A percentile compares a stretch with the other conserved stretches of the same genome.
Conservation (phyloP, 2,329 filamentous ascomycete genomes). For the Aspergillus sp. region DNA sequence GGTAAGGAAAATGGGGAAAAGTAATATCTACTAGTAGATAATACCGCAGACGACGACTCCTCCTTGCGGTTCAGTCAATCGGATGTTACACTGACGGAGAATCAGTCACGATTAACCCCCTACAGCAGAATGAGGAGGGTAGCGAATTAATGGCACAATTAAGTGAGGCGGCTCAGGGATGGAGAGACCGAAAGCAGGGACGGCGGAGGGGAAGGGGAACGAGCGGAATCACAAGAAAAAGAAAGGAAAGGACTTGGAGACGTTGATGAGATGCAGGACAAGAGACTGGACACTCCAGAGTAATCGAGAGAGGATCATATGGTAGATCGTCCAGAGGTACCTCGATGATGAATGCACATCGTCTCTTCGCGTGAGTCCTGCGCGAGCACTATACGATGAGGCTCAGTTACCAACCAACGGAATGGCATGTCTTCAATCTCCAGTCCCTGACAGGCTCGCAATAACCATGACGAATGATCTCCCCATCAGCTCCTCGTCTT, state of each 20-base stretch:
- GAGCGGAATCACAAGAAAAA: slow-evolving; percentile 1
- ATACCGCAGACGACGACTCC: slow-evolving; percentile 16
- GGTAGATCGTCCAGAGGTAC: not conserved
- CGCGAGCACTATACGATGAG: not conserved
- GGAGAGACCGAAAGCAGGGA: slow-evolving; percentile 5
- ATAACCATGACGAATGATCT: not conserved
- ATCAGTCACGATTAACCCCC: slow-evolving; percentile 14
- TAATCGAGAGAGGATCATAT: not conserved
- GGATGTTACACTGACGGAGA: slow-evolving; percentile 28
- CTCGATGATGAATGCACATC: not conserved
- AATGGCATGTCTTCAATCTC: not conserved
- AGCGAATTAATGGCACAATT: slow-evolving; percentile 19
- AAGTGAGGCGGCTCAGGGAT: slow-evolving; percentile 21
- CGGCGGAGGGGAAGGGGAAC: not conserved
- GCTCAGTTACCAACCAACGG: not conserved
- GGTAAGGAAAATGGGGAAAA: slow-evolving; percentile 24
- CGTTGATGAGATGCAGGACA: slow-evolving; percentile 1
- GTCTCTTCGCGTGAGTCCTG: not conserved
- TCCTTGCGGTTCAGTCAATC: slow-evolving; percentile 19
- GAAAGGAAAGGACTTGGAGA: slow-evolving; percentile 4
- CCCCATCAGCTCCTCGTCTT: not conserved
- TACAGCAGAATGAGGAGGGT: slow-evolving; percentile 1
- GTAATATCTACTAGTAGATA: slow-evolving; percentile 5
- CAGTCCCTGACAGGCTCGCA: not conserved
- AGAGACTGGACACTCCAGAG: not conserved